Base-by-base conservation (phyloP, 2,329 filamentous ascomycete genomes). In the Epichloe brachyelytri region DNA sequence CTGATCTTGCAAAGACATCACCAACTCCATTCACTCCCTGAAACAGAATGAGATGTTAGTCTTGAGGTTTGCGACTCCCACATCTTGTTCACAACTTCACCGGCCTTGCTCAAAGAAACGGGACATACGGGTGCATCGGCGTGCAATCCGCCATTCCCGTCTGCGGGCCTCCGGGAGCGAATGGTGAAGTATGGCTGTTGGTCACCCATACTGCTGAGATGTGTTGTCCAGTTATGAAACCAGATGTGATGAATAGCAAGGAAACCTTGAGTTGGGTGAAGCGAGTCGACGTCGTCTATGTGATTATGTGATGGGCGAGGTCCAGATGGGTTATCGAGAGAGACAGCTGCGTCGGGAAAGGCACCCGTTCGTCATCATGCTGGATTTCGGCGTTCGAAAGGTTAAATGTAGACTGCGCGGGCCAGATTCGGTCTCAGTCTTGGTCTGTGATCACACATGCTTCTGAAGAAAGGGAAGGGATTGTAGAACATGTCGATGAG, bases 171-270 rank as follows among this genome's bases (percentile, higher is more conserved):
- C 59, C 74, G 68, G 50, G 76, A 72, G 59, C 72, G 71, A 58
- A 79, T 73, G 43, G 76, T 77, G 51, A 78, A 68, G 59, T 79
- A 80, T 15, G 75, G 70, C 53, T 68, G 66, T 44, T 68, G 65
- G 51, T 71, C 68, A 51, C 64, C 65, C 71, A 75, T 74, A 39
- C 34, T 46, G 50, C 46, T 26, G 48, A 14, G 22, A 15, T 34
- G 33, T 43, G 14, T 4, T 8, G 8, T 34, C 17, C 34, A 10
- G 19, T 22, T n/a, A n/a, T n/a, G 15, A 37, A 45, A 6, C 22
- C 10, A 44, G 41, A 44, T 20, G 15, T 12, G 30, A 34, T 33
- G n/a, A n/a, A 8, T 5, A 12, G 20, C 10, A 37, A 33, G 22
- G 12, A 41, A 6, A 17, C 30, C 20, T 40, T 20, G 17, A 4